Conservation (phyloP, 1,284 basidiomycete genomes). For the Phellopilus nigrolimitatus region DNA sequence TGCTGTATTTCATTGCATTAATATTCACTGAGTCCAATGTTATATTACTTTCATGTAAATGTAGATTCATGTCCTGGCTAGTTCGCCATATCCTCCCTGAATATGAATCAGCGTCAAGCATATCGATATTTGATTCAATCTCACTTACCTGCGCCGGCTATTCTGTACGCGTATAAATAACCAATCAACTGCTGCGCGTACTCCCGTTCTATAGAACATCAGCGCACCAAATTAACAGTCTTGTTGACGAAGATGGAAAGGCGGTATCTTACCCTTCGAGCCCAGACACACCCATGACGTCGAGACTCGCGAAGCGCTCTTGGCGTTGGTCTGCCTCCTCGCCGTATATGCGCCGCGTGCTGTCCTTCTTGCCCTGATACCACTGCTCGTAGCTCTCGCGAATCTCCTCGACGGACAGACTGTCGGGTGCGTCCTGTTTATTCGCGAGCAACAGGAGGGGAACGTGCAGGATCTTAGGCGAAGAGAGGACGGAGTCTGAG, state of each 20-base stretch:
- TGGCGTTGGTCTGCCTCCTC: conserved; percentile 47
- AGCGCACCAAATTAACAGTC: conserved; percentile 1
- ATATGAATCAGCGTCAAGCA: neutral
- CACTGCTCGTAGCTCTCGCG: conserved; percentile 87
- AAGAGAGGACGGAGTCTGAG: conserved; percentile 81
- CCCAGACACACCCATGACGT: conserved; percentile 88
- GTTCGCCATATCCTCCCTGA: neutral
- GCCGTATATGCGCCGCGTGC: conserved; percentile 49
- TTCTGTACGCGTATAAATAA: conserved; percentile 90
- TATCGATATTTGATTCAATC: neutral
- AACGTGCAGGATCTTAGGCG: conserved; percentile 82
- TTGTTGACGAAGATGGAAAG: neutral
- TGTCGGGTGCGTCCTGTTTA: conserved; percentile 81
- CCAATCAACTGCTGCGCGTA: conserved; percentile 90
- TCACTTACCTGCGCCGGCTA: conserved; percentile 49
- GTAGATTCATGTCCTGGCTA: neutral
- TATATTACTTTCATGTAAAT: neutral
- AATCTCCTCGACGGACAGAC: conserved; percentile 84
- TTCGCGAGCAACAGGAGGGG: conserved; percentile 88
- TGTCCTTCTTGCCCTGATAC: conserved; percentile 71
- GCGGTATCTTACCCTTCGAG: conserved; percentile 70
- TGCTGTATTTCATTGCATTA: neutral
- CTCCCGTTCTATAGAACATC: conserved; percentile 62
- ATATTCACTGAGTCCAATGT: neutral
- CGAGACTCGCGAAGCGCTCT: conserved; percentile 76